Evolutionary conservation across 2,329 filamentous ascomycete genomes (phyloP), one percentile per base, ranked within the genome.

Genomic region (Teratosphaeria nubilosa): DNA sequence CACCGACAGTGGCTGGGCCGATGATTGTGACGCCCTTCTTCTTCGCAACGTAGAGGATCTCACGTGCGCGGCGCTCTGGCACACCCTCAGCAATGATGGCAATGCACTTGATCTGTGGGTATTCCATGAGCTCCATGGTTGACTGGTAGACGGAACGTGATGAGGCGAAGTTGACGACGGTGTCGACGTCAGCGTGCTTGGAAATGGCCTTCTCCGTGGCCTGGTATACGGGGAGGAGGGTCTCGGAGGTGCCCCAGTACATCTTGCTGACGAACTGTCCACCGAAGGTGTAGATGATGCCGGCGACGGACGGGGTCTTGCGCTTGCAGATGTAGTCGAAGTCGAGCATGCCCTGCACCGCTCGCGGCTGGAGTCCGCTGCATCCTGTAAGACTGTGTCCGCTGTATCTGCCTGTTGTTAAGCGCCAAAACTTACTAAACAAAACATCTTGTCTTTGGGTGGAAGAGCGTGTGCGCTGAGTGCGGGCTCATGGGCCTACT

Each of bases 281-380:
- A 75, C 94, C 94, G 74, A 99, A 99, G 70, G 94, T 96, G 83
- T 99, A 99, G 83, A 99, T 97, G 79, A 99, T 97, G 75, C 91
- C 94, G 66, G 94, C 94, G 60, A 99, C 94, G 59, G 94, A 99
- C 65, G 94, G 94, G 61, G 89, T 95, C 74, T 86, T 84, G 72
- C 94, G 90, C 86, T 97, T 97, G 91, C 94, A 99, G 80, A 99
- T 99, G 84, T 97, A 99, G 83, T 99, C 94, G 77, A 99, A 99
- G 78, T 99, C 94, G 75, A 99, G 88, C 78, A 80, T 80, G 64
- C 79, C 79, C 75, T 81, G 78, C 55, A 81, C 78, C 58, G 78
- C 78, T 69, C 91, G 86, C 73, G 94, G 92, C 81, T 99, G 94
- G 74, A 99, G 90, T 77, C 94, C 94, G 80, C 83, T 86, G 69